Base-by-base conservation (phyloP, 371 early-diverging fungal species). In the Mucor piriformis region DNA sequence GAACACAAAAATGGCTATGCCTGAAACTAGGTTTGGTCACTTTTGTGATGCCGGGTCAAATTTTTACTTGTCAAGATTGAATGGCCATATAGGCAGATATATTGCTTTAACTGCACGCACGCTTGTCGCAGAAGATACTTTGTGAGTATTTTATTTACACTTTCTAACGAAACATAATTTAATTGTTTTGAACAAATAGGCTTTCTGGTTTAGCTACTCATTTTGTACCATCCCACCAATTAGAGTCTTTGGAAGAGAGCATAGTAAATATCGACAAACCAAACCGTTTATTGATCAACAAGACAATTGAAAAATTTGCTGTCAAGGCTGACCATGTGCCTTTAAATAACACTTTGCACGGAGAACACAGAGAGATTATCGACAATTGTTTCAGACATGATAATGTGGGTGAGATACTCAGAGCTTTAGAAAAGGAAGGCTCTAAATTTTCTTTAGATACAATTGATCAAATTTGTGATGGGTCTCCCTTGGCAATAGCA, bases 21-120 rank as follows among this genome's bases (percentile, higher is more conserved):
- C 95, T 8, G 96, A 97, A 75, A 93, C 95, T 18, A 85, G 77
- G 54, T 95, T 97, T 54, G 97, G 98, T 1, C 76, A 94, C 21
- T 94, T 95, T 69, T 94, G 95, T 15, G 98, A 96, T 67, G 95
- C 95, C 3, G 95, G 95, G 16, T 92, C 92, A 7, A 83, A 87
- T 16, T 96, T 93, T 83, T 94, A 93, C 72, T 69, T 97, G 57
- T 86, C 97, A 20, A 80, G 96, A 7, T 68, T 97, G 67, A 96
- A 96, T 65, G 93, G 93, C n/a, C 85, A 94, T 66, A 69, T 93
- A 8, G 98, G 98, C 27, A 84, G 82, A 11, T 98, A 92, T 65
- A 69, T 98, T 46, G 97, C 90, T 1, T 70, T 98, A 70, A 95
- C 96, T 0, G 95, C 95, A 6, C 66, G 74, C 18, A 64, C 79